phyloP scores from a whole-genome alignment of 2,329 filamentous ascomycete species.

The Sporothrix pallida region DNA sequence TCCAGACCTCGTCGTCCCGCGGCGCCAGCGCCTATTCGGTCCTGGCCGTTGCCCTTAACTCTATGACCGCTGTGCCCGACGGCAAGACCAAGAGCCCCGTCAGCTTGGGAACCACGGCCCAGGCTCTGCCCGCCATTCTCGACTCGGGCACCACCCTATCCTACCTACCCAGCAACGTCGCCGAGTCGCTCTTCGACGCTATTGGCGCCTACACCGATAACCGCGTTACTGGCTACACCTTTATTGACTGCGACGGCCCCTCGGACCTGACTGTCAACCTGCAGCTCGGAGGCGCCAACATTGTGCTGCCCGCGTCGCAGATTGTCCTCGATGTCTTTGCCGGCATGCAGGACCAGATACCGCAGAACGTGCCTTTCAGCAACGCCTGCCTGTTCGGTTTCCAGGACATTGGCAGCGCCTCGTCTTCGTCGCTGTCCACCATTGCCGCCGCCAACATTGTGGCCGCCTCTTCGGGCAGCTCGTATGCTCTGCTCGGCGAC shows the following conservation, averaged over 20 bases:
- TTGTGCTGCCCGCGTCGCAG: slow-evolving; percentile 46
- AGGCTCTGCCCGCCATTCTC: slow-evolving; percentile 58
- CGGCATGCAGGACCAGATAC: slow-evolving; percentile 37
- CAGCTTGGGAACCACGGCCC: slow-evolving; percentile 33
- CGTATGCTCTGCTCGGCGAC: slow-evolving; percentile 51
- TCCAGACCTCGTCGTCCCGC: slow-evolving; percentile 48
- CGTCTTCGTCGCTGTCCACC: slow-evolving; percentile 1
- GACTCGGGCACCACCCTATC: slow-evolving; percentile 71
- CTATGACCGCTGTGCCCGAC: slow-evolving; percentile 42
- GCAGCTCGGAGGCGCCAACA: slow-evolving; percentile 40
- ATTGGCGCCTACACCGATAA: slow-evolving; percentile 51
- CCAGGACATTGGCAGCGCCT: slow-evolving; percentile 46
- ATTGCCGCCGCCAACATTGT: slow-evolving; percentile 12
- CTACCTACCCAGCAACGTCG: slow-evolving; percentile 63
- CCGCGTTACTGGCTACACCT: slow-evolving; percentile 46
- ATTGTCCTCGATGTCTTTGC: slow-evolving; percentile 50
- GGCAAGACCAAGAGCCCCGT: slow-evolving; percentile 37
- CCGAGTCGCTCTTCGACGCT: slow-evolving; percentile 47
- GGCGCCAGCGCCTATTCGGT: slow-evolving; percentile 48
- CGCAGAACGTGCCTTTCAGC: slow-evolving; percentile 47
- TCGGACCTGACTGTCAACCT: slow-evolving; percentile 47
- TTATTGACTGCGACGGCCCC: slow-evolving; percentile 47
- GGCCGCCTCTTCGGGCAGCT: slow-evolving; percentile 17
- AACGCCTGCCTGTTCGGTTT: slow-evolving; percentile 62
- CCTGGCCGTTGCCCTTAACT: slow-evolving; percentile 51